phyloP scores from a whole-genome alignment of 306 rosid genomes.

The Vicia sativa region DNA sequence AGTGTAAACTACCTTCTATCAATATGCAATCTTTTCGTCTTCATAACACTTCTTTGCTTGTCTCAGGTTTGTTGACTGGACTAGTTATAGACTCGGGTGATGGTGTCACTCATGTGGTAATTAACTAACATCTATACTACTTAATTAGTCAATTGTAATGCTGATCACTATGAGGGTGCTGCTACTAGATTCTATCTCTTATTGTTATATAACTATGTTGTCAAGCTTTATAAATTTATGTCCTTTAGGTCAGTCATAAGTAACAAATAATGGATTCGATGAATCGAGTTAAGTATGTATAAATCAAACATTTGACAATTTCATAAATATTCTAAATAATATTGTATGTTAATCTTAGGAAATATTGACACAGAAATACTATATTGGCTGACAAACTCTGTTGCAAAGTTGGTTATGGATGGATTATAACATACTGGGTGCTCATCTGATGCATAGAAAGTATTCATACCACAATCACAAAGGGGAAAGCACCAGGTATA shows the following conservation, averaged over 20 bases:
- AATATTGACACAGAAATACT: conserved; percentile 24
- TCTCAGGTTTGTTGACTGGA: conserved; percentile 94
- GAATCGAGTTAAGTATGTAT: conserved; percentile 25
- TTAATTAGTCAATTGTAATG: conserved; percentile 19
- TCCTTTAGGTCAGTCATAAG: conserved; percentile 14
- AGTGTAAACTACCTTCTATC: no score
- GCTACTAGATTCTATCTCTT: conserved; percentile 23
- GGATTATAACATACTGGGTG: conserved; percentile 3
- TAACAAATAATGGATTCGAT: not conserved
- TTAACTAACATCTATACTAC: conserved; percentile 42
- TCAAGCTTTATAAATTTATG: not conserved
- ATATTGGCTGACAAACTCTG: not conserved
- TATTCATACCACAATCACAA: not conserved
- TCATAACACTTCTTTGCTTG: conserved; percentile 39
- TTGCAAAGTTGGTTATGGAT: conserved; percentile 21
- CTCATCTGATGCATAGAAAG: conserved; percentile 2
- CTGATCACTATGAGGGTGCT: conserved; percentile 17
- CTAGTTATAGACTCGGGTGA: conserved; percentile 97
- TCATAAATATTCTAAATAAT: conserved; percentile 21
- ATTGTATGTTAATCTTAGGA: conserved; percentile 15
- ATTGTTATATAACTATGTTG: conserved; percentile 2
- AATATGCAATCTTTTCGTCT: conserved; percentile 4
- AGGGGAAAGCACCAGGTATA: not conserved
- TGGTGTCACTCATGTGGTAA: conserved; percentile 99
- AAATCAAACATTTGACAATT: conserved; percentile 18